These are phyloP conservation scores for Aspergillus floridensis DNA, from an alignment of 2,329 filamentous ascomycete species.

Conservation along the genomic window DNA sequence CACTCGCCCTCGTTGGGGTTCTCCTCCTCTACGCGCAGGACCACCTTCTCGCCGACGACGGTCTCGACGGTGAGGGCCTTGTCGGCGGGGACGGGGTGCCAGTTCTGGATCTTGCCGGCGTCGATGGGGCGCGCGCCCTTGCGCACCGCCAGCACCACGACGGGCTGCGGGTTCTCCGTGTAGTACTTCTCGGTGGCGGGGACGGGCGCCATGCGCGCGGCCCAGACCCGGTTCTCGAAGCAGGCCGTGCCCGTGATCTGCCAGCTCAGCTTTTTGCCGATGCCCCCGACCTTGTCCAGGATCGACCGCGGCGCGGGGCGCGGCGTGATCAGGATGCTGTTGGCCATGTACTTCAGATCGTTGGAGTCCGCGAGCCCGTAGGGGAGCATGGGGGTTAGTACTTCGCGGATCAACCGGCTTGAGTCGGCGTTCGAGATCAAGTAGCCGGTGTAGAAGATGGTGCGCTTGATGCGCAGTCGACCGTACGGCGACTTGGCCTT, in stretches of 20 bases:
- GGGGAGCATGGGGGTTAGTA: conserved; percentile 62
- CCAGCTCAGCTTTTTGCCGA: conserved; percentile 81
- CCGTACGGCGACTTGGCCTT: conserved; percentile 44
- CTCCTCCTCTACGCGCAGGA: conserved; percentile 77
- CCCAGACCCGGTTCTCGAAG: conserved; percentile 82
- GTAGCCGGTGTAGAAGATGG: conserved; percentile 89
- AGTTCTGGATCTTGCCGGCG: conserved; percentile 76
- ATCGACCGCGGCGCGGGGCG: conserved; percentile 70
- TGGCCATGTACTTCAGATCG: conserved; percentile 78
- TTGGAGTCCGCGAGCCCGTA: conserved; percentile 58
- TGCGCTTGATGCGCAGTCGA: conserved; percentile 73
- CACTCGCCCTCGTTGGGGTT: conserved; percentile 60
- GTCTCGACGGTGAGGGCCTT: conserved; percentile 76
- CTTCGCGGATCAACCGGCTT: conserved; percentile 62
- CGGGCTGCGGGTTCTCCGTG: conserved; percentile 74
- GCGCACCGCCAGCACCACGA: conserved; percentile 78
- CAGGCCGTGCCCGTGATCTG: conserved; percentile 73
- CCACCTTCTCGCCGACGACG: conserved; percentile 79
- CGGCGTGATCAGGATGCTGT: conserved; percentile 86
- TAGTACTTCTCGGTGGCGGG: conserved; percentile 66
- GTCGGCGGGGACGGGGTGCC: conserved; percentile 71
- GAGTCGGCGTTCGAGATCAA: conserved; percentile 72
- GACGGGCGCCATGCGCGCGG: conserved; percentile 72
- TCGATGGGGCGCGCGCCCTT: conserved; percentile 75
- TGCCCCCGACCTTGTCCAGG: conserved; percentile 79